Evolutionary conservation across 192 early-diverging fungal genomes (phyloP).

Genomic region (Backusella australiensis): DNA sequence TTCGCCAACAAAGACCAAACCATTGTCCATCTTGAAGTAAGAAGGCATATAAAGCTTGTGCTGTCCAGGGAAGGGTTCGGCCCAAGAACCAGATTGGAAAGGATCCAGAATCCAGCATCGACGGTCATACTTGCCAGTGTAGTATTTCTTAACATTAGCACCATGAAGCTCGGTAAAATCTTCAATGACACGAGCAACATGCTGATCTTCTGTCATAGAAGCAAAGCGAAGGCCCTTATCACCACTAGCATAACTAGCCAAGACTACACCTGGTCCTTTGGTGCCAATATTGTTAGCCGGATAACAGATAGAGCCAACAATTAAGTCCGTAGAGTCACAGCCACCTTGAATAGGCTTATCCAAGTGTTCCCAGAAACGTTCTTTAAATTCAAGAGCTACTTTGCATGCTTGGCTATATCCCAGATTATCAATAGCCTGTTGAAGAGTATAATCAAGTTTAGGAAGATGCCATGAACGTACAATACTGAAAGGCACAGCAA

Average conservation of each 20-base stretch:
- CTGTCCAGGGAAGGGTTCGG: constrained; percentile 13
- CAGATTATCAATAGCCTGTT: constrained; percentile 10
- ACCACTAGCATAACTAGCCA: constrained; percentile 24
- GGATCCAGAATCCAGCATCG: constrained; percentile 26
- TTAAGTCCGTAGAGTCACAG: constrained; percentile 24
- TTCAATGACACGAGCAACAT: constrained; percentile 19
- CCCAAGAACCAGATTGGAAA: constrained; percentile 9
- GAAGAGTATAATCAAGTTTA: constrained; percentile 9
- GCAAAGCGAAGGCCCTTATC: constrained; percentile 9
- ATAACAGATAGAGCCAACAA: constrained; percentile 7
- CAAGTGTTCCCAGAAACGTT: constrained; percentile 33
- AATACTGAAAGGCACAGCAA: constrained; percentile 24
- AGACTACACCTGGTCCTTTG: constrained; percentile 12
- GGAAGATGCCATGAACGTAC: constrained; percentile 36
- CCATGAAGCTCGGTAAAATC: constrained; percentile 30
- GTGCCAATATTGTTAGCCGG: constrained; percentile 24
- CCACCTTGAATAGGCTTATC: constrained; percentile 31
- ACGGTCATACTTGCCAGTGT: constrained; percentile 20
- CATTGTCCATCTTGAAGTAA: constrained; percentile 11
- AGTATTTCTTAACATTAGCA: constrained; percentile 11
- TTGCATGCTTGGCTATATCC: constrained; percentile 18
- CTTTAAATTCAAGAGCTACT: constrained; percentile 23
- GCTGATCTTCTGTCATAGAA: constrained; percentile 24
- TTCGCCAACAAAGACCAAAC: constrained; percentile 33
- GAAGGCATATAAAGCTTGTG: constrained; percentile 9